Conservation (phyloP, 345 rosid genomes). For the Dimocarpus longan region DNA sequence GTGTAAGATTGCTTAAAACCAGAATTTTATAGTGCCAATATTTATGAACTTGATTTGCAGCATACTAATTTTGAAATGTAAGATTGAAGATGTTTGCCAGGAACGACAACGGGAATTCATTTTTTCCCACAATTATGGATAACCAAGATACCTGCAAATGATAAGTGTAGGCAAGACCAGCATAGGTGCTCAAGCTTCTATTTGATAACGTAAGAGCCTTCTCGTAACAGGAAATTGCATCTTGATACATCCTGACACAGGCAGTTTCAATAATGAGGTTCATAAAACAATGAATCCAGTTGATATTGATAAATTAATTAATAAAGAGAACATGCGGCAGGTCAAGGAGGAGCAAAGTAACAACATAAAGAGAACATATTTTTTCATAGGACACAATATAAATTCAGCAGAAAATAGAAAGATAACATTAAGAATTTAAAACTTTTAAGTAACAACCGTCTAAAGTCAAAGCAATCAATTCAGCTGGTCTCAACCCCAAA, state of each 20-base stretch:
- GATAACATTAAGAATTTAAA: neutral
- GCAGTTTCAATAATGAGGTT: slow-evolving; percentile 7
- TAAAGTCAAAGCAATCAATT: neutral
- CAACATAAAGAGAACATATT: neutral
- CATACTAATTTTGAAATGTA: neutral
- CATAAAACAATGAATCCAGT: neutral
- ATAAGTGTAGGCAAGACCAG: slow-evolving; percentile 96
- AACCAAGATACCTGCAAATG: slow-evolving; percentile 74
- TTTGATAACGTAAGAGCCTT: slow-evolving; percentile 80
- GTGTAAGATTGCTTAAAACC: neutral
- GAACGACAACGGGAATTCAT: neutral
- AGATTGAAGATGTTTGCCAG: neutral
- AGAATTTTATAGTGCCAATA: neutral
- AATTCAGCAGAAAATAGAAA: neutral
- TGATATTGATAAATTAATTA: neutral
- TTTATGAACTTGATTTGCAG: neutral
- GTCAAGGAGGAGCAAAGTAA: neutral
- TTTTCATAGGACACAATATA: neutral
- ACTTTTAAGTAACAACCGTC: neutral
- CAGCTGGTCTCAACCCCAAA: neutral
- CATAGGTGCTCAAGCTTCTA: slow-evolving; percentile 86
- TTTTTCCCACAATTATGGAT: neutral
- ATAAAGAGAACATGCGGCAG: neutral
- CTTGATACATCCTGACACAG: slow-evolving; percentile 61
- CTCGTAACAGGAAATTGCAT: slow-evolving; percentile 79